Base-by-base conservation (phyloP, 2,329 filamentous ascomycete genomes). In the Aspergillus intermedius region DNA sequence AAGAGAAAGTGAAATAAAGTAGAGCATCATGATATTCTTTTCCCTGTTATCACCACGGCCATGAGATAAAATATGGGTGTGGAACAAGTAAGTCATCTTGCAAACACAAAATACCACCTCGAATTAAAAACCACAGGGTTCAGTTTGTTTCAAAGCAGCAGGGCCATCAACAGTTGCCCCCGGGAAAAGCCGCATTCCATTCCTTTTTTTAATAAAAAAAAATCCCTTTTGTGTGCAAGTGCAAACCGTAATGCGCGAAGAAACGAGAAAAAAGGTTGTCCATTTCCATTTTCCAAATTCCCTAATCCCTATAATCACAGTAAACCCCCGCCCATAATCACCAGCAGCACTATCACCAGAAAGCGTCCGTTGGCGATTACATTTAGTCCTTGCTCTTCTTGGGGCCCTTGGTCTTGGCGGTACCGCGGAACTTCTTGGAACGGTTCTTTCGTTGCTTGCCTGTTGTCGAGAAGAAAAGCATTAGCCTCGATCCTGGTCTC, bases 371-470 rank as follows among this genome's bases (percentile, higher is more conserved):
- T 45, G 53, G 49, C 49, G 50, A 57, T 63, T 55, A 56, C 63
- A 74, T 77, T 79, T 88, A 89, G 82, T 87, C 84, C 78, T 76
- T 80, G 77, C 76, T 88, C 87, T 96, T 95, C 84, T 94, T 93
- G 73, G 85, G 86, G 75, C 90, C 90, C 88, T 96, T 96, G 82
- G 85, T 84, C 89, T 98, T 98, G 71, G 90, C 91, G 68, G 89
- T 95, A 74, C 93, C 93, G 67, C 93, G 88, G 76, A 96, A 87
- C 74, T 91, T 93, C 90, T 98, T 97, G 79, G 88, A 84, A 77
- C 91, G 85, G 88, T 98, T 98, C 89, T 98, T 98, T 82, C 93
- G 88, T 82, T 97, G 93, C 84, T 98, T 98, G 86, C 91, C 91
- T 97, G 77, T 80, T 51, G 51, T 25, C 40, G 34, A 46, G 44